Evolutionary conservation across 257 asterid genomes (phyloP).

Genomic region (Solanum piurae): DNA sequence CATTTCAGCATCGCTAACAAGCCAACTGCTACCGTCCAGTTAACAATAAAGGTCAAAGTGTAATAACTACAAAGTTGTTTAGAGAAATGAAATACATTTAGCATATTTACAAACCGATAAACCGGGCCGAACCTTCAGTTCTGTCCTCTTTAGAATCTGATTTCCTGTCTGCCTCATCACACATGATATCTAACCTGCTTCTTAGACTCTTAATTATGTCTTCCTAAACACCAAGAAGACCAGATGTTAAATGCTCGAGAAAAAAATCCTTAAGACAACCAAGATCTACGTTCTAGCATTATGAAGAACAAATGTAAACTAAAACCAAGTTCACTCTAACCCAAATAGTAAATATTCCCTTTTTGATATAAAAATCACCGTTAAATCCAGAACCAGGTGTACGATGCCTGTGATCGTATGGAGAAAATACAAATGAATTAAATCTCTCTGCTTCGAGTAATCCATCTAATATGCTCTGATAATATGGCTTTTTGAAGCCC

Average conservation of each 20-base stretch:
- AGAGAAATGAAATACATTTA: not conserved
- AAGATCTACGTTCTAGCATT: not conserved
- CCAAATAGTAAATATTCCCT: not conserved
- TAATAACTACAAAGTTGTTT: not conserved
- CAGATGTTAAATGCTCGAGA: not conserved
- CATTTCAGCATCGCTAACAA: not conserved
- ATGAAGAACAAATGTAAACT: not conserved
- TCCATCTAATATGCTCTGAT: not conserved
- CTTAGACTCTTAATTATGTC: slow-evolving; percentile 75
- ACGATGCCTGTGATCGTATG: not conserved
- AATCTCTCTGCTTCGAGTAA: not conserved
- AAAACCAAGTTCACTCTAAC: not conserved
- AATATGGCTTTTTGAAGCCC: not conserved
- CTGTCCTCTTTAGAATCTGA: slow-evolving; percentile 23
- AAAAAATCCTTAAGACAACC: not conserved
- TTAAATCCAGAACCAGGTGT: not conserved
- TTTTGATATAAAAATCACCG: not conserved
- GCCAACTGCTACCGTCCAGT: slow-evolving; percentile 4
- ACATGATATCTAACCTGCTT: slow-evolving; percentile 75
- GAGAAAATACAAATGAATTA: not conserved
- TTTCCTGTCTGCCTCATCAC: slow-evolving; percentile 71
- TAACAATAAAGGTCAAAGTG: not conserved
- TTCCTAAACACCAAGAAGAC: slow-evolving; percentile 39
- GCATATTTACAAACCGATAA: too few species aligned
- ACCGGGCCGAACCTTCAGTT: slow-evolving; percentile 7